Evolutionary conservation across 2,329 filamentous ascomycete genomes (phyloP), one percentile per base, ranked within the genome.

Genomic region (Triangularia verruculosa): DNA sequence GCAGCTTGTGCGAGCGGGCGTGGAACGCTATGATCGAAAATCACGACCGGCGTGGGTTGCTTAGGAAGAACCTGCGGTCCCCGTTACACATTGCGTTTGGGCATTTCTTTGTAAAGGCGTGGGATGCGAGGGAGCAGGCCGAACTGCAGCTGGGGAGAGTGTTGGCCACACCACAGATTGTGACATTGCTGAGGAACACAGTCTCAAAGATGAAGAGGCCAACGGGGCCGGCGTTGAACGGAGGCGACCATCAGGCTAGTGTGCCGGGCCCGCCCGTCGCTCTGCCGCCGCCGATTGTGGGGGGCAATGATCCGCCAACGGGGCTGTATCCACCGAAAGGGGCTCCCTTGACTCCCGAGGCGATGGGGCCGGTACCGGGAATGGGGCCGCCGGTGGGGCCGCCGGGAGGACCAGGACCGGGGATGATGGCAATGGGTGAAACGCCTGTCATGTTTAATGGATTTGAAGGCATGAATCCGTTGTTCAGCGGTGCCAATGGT

Each of bases 21-120:
- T 88, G 85, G 85, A 75, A 79, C 7, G 82, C 82, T 28, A 83
- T 88, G 63, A 77, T 79, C 58, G 77, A 80, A 66, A 85, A 86
- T 71, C 80, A 86, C 69, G 80, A 83, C 5, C 77, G 79, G 27
- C 77, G 85, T 51, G 79, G 81, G 1, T 74, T 71, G 57, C 24
- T 85, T 58, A 76, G 78, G 32, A 79, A 79, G 52, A 79, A 82
- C 63, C 74, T 82, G 56, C 79, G 81, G 57, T 86, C 78, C 52
- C 85, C 85, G 6, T 79, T 87, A 75, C 84, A 87, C 68, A 75
- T 82, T 28, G 82, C 82, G 0, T 86, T 89, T 65, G 82, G 83
- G 1, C 77, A 78, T 20, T 78, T 84, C 17, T 83, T 89, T 47
- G 74, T 89, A 63, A 87, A 86, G 69, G 86, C 86, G 0, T 89